These are phyloP conservation scores for Jamesozyma piceae DNA, from an alignment of 805 yeast species.

Conservation along the genomic window DNA sequence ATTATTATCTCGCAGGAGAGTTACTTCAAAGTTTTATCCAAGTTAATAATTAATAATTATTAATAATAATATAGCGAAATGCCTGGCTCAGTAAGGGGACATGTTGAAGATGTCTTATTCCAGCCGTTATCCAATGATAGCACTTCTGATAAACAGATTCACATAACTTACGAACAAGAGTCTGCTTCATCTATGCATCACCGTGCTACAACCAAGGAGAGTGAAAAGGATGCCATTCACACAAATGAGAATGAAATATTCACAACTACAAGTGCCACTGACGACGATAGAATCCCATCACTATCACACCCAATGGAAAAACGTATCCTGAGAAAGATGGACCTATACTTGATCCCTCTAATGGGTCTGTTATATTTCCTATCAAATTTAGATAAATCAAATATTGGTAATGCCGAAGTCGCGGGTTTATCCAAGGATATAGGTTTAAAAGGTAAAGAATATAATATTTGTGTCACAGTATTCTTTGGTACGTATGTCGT, in stretches of 20 bases:
- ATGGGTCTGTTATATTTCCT: slow-evolving; percentile 36
- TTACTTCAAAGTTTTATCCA: too few species aligned
- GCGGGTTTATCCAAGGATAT: slow-evolving; percentile 42
- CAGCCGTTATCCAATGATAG: neutral
- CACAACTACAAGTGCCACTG: slow-evolving; percentile 17
- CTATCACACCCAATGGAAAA: slow-evolving; percentile 27
- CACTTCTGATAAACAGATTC: neutral
- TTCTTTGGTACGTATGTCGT: slow-evolving; percentile 38
- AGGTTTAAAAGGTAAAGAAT: slow-evolving; percentile 33
- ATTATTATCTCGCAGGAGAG: too few species aligned
- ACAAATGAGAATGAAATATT: slow-evolving; percentile 13
- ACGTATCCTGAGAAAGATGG: slow-evolving; percentile 35
- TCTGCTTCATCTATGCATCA: neutral
- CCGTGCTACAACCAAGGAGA: neutral
- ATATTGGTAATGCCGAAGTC: slow-evolving; percentile 49
- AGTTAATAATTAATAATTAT: too few species aligned
- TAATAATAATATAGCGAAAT: neutral
- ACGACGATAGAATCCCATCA: slow-evolving; percentile 23
- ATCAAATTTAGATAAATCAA: slow-evolving; percentile 44
- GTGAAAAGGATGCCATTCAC: neutral
- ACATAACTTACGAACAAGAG: neutral
- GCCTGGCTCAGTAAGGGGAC: slow-evolving; percentile 6
- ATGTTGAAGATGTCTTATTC: slow-evolving; percentile 7
- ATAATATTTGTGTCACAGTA: slow-evolving; percentile 37
- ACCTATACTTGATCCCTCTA: slow-evolving; percentile 36